Evolutionary conservation across 2,329 filamentous ascomycete genomes (phyloP).

Genomic region (Ceratocystiopsis minuta): DNA sequence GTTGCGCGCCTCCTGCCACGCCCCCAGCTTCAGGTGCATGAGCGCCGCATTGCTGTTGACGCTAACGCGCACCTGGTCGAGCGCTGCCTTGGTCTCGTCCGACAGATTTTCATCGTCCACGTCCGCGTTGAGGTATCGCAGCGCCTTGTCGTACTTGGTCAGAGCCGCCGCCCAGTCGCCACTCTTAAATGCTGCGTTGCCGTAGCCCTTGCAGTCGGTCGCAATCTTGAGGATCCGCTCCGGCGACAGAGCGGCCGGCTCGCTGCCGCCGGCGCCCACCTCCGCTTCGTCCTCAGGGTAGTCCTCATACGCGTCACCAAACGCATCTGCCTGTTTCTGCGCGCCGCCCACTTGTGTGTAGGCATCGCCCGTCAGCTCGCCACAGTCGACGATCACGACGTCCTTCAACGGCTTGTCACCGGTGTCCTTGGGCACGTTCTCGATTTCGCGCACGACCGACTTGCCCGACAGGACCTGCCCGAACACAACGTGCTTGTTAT

Average conservation of each 20-base stretch:
- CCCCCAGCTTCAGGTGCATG: conserved; percentile 61
- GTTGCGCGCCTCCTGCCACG: conserved; percentile 51
- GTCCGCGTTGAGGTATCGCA: conserved; percentile 78
- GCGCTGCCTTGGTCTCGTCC: conserved; percentile 43
- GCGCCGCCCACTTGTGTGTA: conserved; percentile 41
- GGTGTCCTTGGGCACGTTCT: conserved; percentile 58
- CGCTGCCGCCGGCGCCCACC: conserved; percentile 36
- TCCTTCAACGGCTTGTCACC: conserved; percentile 64
- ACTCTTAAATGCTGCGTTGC: conserved; percentile 81
- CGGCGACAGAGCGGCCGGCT: conserved; percentile 36
- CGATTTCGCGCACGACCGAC: conserved; percentile 74
- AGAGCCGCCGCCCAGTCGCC: conserved; percentile 53
- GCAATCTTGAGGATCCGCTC: conserved; percentile 60
- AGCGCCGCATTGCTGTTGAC: conserved; percentile 82
- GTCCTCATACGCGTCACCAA: conserved; percentile 86
- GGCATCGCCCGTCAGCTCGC: conserved; percentile 58
- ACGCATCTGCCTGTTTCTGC: conserved; percentile 53
- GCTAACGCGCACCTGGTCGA: conserved; percentile 61
- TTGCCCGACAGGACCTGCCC: conserved; percentile 88
- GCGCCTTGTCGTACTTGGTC: conserved; percentile 85
- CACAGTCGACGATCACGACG: conserved; percentile 64
- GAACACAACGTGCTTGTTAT: conserved; percentile 90
- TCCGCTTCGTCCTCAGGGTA: conserved; percentile 67
- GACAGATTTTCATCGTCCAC: conserved; percentile 57
- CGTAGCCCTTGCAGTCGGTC: conserved; percentile 71